Evolutionary conservation across 208 protist genomes (phyloP).

Genomic region (Leishmania tropica): DNA sequence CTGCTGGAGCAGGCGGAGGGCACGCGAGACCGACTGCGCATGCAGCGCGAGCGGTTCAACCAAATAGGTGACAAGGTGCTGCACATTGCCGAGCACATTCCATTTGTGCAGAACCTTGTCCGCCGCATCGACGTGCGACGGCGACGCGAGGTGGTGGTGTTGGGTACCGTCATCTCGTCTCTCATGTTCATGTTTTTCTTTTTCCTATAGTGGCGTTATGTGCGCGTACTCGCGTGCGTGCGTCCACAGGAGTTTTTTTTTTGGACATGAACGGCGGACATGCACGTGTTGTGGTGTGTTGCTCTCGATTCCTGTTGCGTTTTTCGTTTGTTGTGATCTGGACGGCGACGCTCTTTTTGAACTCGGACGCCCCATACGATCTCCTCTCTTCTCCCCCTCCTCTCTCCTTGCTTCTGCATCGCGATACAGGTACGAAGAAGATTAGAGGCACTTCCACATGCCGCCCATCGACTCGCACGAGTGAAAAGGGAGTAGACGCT

Average conservation of each 20-base stretch:
- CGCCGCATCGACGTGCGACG: conserved; percentile 66
- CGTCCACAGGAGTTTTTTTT: neutral
- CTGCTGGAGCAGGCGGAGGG: conserved; percentile 68
- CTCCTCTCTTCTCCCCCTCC: neutral
- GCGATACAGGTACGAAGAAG: neutral
- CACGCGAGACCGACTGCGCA: conserved; percentile 55
- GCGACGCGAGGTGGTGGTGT: conserved; percentile 64
- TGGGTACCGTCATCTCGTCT: conserved; percentile 61
- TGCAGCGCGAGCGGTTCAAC: conserved; percentile 74
- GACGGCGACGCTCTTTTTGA: neutral
- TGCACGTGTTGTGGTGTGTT: neutral
- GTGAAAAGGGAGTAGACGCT: neutral
- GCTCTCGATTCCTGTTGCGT: neutral
- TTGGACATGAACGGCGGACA: neutral
- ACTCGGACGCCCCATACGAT: neutral
- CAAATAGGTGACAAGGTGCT: conserved; percentile 55
- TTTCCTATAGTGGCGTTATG: conserved; percentile 42
- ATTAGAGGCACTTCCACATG: neutral
- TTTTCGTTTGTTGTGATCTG: too few relatives aligned
- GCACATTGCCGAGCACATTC: conserved; percentile 73
- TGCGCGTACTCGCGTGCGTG: neutral
- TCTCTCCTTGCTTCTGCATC: neutral
- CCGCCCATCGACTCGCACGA: neutral
- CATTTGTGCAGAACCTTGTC: conserved; percentile 75
- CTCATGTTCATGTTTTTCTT: conserved; percentile 71